phyloP scores from a whole-genome alignment of 495 filamentous ascomycete species.

The Daldinia childiae region DNA sequence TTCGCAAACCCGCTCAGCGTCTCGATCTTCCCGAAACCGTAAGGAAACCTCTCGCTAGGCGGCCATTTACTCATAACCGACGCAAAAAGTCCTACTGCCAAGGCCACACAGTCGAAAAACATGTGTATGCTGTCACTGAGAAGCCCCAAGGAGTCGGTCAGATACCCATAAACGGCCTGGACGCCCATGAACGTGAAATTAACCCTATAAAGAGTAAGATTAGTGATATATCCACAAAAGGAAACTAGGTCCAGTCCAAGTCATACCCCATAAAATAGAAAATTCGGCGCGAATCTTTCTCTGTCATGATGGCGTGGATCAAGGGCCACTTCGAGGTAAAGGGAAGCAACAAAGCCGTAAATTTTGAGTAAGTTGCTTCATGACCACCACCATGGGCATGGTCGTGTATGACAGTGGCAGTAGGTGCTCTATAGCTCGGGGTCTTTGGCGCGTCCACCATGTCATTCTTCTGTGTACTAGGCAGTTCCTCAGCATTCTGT shows the following conservation, averaged over 20 bases:
- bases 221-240: background rate
- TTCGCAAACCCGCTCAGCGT: constrained; percentile 97
- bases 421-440: constrained; percentile 19
- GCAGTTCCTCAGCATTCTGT: constrained; percentile 31
- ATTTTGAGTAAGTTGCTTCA: constrained; percentile 58
- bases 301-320: constrained; percentile 82
- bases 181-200: constrained; percentile 97
- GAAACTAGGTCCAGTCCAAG: background rate
- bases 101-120: constrained; percentile 97
- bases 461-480: constrained; percentile 24
- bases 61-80: constrained; percentile 98
- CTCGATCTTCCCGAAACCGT: constrained; percentile 96
- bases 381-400: constrained; percentile 35
- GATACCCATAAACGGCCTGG: constrained; percentile 91
- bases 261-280: constrained; percentile 94
- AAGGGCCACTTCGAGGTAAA: constrained; percentile 75
- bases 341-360: constrained; percentile 73
- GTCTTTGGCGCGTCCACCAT: constrained; percentile 14
- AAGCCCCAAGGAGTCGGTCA: constrained; percentile 90
- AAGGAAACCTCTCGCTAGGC: constrained; percentile 85
- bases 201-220: constrained; percentile 63
- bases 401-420: constrained; percentile 38
- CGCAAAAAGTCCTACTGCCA: constrained; percentile 91
- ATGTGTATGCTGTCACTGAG: constrained; percentile 99
- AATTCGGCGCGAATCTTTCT: constrained; percentile 94